A percentile compares a stretch with the other conserved stretches of the same genome.
Conservation (phyloP, 805 yeast species). For the Yarrowia sp. region DNA sequence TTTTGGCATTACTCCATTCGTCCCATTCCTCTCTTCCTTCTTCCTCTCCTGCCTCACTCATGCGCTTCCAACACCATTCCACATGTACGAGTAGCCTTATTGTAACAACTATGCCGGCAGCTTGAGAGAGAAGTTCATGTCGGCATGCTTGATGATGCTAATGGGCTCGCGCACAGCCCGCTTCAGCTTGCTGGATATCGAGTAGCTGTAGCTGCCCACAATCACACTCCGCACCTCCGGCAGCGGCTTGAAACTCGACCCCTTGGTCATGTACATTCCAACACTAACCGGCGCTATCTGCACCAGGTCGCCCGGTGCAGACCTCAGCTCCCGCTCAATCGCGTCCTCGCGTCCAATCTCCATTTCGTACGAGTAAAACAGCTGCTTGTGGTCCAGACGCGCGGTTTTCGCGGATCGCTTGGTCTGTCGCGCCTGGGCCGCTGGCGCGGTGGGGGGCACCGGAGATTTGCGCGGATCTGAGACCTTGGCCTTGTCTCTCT, state of each 20-base stretch:
- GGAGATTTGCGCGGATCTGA: conserved; percentile 16
- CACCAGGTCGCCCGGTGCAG: background rate
- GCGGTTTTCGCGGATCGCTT: conserved; percentile 13
- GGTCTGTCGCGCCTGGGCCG: conserved; percentile 18
- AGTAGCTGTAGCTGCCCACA: conserved; percentile 22
- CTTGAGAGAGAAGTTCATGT: conserved; percentile 20
- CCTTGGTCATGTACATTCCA: conserved; percentile 21
- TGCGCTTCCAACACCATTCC: background rate
- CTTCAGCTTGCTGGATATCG: background rate
- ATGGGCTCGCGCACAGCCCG: conserved; percentile 22
- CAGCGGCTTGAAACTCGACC: conserved; percentile 21
- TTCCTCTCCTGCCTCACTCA: conserved; percentile 1
- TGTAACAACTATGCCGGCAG: conserved; percentile 14
- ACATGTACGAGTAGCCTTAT: background rate
- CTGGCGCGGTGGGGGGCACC: background rate
- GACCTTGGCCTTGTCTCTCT: conserved; percentile 3
- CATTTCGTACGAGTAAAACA: conserved; percentile 21
- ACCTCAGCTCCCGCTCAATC: background rate
- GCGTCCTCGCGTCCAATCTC: conserved; percentile 24
- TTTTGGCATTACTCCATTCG: no score
- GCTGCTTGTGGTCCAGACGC: conserved; percentile 22
- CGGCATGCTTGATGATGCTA: conserved; percentile 16
- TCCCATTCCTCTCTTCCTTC: background rate
- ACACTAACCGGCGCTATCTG: conserved; percentile 13
- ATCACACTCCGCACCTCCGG: conserved; percentile 16